Percentiles rank a stretch among this genome's conserved stretches.
phyloP scores from a whole-genome alignment of 441 rosid genomes.

The Geranium incanum region DNA sequence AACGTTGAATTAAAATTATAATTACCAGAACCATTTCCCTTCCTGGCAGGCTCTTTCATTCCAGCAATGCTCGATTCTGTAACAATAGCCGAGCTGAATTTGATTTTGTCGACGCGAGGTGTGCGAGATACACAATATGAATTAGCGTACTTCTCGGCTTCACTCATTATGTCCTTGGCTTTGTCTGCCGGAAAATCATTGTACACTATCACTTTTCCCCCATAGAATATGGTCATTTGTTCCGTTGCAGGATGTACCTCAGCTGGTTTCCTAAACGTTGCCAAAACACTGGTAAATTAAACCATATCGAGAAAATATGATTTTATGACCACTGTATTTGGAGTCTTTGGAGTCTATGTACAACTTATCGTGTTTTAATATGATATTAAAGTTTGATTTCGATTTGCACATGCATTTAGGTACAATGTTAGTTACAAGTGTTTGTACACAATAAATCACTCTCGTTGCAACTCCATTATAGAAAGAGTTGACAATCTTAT shows the following conservation, averaged over 20 bases:
- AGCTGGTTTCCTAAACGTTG: slow-evolving; percentile 2
- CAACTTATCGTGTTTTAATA: too few species aligned
- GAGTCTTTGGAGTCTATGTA: too few species aligned
- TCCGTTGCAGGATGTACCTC: background rate
- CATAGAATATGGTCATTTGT: slow-evolving; percentile 19
- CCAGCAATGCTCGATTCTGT: background rate
- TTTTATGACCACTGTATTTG: too few species aligned
- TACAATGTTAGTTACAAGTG: too few species aligned
- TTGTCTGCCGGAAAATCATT: slow-evolving; percentile 17
- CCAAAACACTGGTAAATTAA: too few species aligned
- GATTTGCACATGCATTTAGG: too few species aligned
- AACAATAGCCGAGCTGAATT: background rate
- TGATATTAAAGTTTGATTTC: too few species aligned
- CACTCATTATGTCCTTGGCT: slow-evolving; percentile 9
- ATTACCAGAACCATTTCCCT: slow-evolving; percentile 14
- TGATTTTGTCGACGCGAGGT: background rate
- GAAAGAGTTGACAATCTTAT: too few species aligned
- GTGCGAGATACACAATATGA: background rate
- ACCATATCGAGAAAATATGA: too few species aligned
- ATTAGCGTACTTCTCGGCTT: background rate
- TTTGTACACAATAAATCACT: too few species aligned
- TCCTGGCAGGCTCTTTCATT: background rate
- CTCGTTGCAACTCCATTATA: too few species aligned
- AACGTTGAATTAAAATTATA: background rate
- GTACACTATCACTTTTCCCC: slow-evolving; percentile 12